Evolutionary conservation across 345 rosid species (phyloP).

Genomic region (Citrus cavaleriei): DNA sequence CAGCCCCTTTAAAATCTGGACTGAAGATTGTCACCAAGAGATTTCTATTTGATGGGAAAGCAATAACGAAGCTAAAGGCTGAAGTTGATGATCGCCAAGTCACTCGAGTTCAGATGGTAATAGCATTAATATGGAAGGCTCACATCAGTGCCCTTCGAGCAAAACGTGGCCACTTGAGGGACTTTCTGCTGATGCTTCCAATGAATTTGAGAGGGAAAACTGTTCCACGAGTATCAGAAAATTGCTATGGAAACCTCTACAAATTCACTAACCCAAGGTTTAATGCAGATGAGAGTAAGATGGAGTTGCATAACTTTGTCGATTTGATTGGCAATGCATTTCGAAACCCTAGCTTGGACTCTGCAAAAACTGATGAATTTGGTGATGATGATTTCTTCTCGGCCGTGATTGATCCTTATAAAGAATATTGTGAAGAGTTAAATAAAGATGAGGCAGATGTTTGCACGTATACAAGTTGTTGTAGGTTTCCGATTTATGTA

Average conservation of each 20-base stretch:
- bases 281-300: not conserved
- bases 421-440: not conserved
- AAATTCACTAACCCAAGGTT: not conserved
- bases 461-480: slow-evolving; percentile 17
- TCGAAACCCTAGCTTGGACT: no score
- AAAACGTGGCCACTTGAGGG: slow-evolving; percentile 10
- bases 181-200: slow-evolving; percentile 3
- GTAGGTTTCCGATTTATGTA: slow-evolving; percentile 12
- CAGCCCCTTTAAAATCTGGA: not conserved
- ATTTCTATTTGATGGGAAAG: not conserved
- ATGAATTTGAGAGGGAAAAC: slow-evolving; percentile 12
- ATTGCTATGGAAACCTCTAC: not conserved
- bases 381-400: not conserved
- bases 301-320: not conserved
- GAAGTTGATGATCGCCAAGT: not conserved
- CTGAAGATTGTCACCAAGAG: not conserved
- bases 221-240: not conserved
- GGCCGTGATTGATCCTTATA: not conserved
- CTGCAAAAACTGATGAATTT: not conserved
- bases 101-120: not conserved
- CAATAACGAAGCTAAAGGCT: not conserved
- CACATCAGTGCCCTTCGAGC: not conserved
- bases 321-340: not conserved
- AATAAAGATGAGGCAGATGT: not conserved
- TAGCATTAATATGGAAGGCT: not conserved